These are phyloP conservation scores for Coelastrella sp. DNA, from an alignment of 139 green algal genomes.

Conservation along the genomic window DNA sequence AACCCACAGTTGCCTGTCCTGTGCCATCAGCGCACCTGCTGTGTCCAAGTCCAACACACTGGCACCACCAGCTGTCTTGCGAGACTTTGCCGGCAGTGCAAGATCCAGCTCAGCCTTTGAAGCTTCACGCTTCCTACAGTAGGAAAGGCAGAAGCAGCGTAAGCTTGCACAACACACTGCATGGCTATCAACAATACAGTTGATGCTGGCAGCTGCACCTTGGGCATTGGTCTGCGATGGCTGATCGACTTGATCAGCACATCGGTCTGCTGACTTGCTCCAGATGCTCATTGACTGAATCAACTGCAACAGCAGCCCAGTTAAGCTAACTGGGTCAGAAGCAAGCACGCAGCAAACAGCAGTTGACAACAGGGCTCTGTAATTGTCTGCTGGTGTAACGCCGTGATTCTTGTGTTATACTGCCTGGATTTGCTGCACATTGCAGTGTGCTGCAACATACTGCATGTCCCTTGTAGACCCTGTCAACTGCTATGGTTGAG, in stretches of 20 bases:
- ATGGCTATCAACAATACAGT: background rate
- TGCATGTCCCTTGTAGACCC: constrained; percentile 18
- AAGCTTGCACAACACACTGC: background rate
- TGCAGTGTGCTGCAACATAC: background rate
- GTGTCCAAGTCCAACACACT: constrained; percentile 88
- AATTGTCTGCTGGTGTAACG: too few relatives aligned
- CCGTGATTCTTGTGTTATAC: background rate
- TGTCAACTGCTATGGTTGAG: background rate
- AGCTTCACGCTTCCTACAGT: constrained; percentile 46
- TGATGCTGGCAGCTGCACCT: background rate
- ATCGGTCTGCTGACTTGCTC: too few relatives aligned
- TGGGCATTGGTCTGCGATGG: too few relatives aligned
- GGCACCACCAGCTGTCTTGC: constrained; percentile 46
- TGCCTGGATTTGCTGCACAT: background rate
- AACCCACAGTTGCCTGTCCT: too few relatives aligned
- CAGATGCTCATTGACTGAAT: too few relatives aligned
- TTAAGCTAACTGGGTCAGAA: too few relatives aligned
- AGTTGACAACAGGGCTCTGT: too few relatives aligned
- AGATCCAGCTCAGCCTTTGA: constrained; percentile 49
- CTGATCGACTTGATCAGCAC: too few relatives aligned
- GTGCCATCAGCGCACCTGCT: constrained; percentile 60
- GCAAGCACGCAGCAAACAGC: too few relatives aligned
- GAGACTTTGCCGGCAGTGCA: constrained; percentile 57
- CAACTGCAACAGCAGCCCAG: too few relatives aligned
- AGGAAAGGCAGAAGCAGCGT: background rate